Base-by-base conservation (phyloP, 2,329 filamentous ascomycete species). In the Colletotrichum destructivum region DNA sequence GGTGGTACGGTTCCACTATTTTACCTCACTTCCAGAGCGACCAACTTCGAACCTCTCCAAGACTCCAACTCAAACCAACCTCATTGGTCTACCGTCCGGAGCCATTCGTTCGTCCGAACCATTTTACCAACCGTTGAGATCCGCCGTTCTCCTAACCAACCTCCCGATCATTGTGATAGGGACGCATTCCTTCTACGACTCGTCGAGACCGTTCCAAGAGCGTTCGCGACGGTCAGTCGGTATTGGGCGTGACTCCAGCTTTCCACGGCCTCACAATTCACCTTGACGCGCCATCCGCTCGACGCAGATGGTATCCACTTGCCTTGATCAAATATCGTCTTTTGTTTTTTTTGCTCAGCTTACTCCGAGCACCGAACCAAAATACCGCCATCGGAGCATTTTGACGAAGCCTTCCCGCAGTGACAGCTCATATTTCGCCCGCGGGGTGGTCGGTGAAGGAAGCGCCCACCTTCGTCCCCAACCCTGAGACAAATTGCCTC, bases 351-450 rank as follows among this genome's bases (percentile, higher is more conserved):
- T 18, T 11, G 2, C 9, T 15, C 44, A 40, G 40, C 38, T 54
- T 71, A 42, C 40, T 59, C 31, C 69, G 65, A 61, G 16, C 40
- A 38, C 60, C 54, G 66, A 69, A 61, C 54, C 46, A 44, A 26
- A 47, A 12, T 47, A 49, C 46, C 57, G 47, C 47, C 21, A 60
- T 64, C 59, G 47, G 38, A 63, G 16, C 16, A 31, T 40, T 13
- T 38, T 49, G 8, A 21, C 18, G 21, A 38, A 52, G 56, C 21
- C n/a, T n/a, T 3, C 51, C 26, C 35, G 35, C 35, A 65, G 42
- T 71, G 64, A 71, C 64, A 69, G 57, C 64, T 62, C 69, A 69
- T 31, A 59, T 56, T 21, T 61, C 49, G 44, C 23, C 59, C 35
- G 59, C 26, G 31, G 55, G 60, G 56, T 56, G 60, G 56, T 56